These are phyloP conservation scores for Leccinum insigne DNA, from an alignment of 1,284 basidiomycete genomes.

Conservation along the genomic window DNA sequence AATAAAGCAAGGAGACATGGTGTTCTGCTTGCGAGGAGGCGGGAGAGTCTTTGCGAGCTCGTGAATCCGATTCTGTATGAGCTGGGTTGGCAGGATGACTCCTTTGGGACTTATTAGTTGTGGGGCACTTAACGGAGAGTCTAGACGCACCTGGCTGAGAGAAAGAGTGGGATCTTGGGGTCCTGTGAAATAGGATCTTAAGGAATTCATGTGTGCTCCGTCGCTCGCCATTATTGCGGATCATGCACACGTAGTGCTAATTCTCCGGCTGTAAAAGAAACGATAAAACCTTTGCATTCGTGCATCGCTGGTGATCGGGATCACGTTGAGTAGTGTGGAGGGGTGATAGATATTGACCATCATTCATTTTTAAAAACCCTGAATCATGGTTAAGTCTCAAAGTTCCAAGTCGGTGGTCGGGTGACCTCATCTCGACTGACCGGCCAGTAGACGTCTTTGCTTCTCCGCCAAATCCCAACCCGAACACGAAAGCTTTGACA, in stretches of 20 bases:
- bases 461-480: too few species aligned
- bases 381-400: not conserved
- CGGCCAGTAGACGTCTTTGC: slow-evolving; percentile 22
- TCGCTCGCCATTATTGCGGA: slow-evolving; percentile 21
- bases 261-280: slow-evolving; percentile 48
- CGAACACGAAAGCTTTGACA: too few species aligned
- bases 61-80: slow-evolving; percentile 74
- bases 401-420: not conserved
- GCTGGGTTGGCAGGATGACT: slow-evolving; percentile 58
- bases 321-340: slow-evolving; percentile 46
- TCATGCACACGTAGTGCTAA: slow-evolving; percentile 35
- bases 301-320: slow-evolving; percentile 41
- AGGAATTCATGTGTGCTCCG: slow-evolving; percentile 38
- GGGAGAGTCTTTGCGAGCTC: slow-evolving; percentile 74
- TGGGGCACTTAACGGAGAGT: too few species aligned
- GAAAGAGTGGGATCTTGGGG: slow-evolving; percentile 39
- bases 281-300: slow-evolving; percentile 50
- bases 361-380: slow-evolving; percentile 57
- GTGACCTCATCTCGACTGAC: slow-evolving; percentile 12
- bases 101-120: slow-evolving; percentile 36
- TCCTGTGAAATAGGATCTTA: slow-evolving; percentile 32
- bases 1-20: slow-evolving; percentile 36
- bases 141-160: slow-evolving; percentile 39
- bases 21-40: slow-evolving; percentile 84
- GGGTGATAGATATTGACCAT: slow-evolving; percentile 49